Evolutionary conservation across 139 green algal genomes (phyloP), one percentile per base, ranked within the genome.

Genomic region (Pseudopediastrum boryanum): DNA sequence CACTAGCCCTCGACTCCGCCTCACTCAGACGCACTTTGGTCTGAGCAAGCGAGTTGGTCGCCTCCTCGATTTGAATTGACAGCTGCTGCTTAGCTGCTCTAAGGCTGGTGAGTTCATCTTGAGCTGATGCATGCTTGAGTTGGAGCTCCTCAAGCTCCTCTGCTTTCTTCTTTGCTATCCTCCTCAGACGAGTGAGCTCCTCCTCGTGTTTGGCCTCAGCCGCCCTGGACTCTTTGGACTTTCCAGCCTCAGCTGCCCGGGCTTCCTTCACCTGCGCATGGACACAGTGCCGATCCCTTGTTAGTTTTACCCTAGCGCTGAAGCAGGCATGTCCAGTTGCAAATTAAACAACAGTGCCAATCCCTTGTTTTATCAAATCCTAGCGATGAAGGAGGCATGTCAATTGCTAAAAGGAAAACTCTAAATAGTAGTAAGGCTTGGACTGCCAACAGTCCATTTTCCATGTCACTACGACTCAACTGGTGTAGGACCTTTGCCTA

Each of bases 121-220:
- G 58, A 19, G 58, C 58, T n/a, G 25, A 13, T n/a, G 13, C 58
- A 16, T 36, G 16, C 0, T n/a, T 8, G 16, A 78, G n/a, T 58
- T 79, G 58, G 39, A 71, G n/a, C 56, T 80, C 73, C 56, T 80
- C 73, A 10, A 70, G 41, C 41, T 64, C 73, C 27, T 80, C 73
- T 63, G 73, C 58, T 9, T 44, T 72, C 58, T 80, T 80, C 58
- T 71, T 71, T 6, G 59, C 59, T 38, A 80, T 80, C 9, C 73
- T 42, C 27, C 73, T 35, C 58, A 80, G 43, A 21, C 73, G 59
- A 6, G 29, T 31, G 16, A 61, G 44, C 58, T 80, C 56, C 59
- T 80, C 73, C 19, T 19, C 59, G 29, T 59, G 39, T 10, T 42
- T 43, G 6, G 16, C 41, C 2, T 10, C 29, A 5, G 73, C 73